Conservation (phyloP, 2,329 filamentous ascomycete genomes). For the Epichloe elymi region DNA sequence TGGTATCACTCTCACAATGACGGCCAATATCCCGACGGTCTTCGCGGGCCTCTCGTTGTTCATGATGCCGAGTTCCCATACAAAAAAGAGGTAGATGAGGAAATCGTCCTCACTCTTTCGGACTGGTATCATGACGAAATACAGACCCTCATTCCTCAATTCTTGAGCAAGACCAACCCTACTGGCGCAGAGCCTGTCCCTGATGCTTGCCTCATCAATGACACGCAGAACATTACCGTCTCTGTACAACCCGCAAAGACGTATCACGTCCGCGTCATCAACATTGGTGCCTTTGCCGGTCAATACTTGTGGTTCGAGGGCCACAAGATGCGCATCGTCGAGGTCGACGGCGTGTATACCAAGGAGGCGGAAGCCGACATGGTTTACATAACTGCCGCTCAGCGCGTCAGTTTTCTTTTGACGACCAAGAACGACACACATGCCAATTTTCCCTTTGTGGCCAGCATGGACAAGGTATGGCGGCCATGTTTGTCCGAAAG, state of each 20-base stretch:
- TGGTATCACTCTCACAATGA: slow-evolving; percentile 65
- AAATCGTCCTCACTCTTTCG: slow-evolving; percentile 50
- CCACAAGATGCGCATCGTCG: slow-evolving; percentile 55
- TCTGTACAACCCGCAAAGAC: slow-evolving; percentile 53
- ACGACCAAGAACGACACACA: slow-evolving; percentile 49
- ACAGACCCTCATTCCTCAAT: slow-evolving; percentile 29
- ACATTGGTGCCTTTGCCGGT: slow-evolving; percentile 58
- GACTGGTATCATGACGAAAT: slow-evolving; percentile 59
- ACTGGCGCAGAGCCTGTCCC: slow-evolving; percentile 54
- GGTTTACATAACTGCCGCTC: slow-evolving; percentile 55
- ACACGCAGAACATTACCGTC: slow-evolving; percentile 47
- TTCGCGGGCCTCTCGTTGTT: slow-evolving; percentile 50
- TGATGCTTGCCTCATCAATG: slow-evolving; percentile 56
- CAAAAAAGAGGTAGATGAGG: slow-evolving; percentile 43
- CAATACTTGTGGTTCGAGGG: slow-evolving; percentile 56
- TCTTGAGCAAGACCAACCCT: slow-evolving; percentile 41
- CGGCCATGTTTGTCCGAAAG: neutral
- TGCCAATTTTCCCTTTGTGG: slow-evolving; percentile 54
- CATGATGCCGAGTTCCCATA: slow-evolving; percentile 50
- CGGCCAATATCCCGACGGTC: slow-evolving; percentile 58
- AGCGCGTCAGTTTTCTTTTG: slow-evolving; percentile 49
- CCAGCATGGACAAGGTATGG: slow-evolving; percentile 53
- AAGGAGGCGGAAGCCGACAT: slow-evolving; percentile 44
- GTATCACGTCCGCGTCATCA: slow-evolving; percentile 60
- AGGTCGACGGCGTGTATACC: slow-evolving; percentile 60